Conservation (phyloP, 2,329 filamentous ascomycete genomes). For the Ophiostoma sp. region DNA sequence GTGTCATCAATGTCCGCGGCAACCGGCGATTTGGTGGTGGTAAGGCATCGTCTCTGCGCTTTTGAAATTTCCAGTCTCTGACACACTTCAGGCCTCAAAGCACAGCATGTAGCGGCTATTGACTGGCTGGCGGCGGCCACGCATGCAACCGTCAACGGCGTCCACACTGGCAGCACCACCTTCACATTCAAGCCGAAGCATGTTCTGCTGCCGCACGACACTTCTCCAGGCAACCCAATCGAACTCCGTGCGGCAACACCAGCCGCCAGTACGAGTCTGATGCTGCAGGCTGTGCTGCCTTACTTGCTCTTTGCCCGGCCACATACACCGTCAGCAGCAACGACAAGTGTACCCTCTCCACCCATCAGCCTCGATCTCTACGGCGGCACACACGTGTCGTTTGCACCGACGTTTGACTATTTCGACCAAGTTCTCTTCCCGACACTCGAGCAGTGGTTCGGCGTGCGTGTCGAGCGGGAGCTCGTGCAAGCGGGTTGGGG, state of each 20-base stretch:
- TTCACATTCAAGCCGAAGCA: conserved; percentile 48
- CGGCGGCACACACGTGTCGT: conserved; percentile 61
- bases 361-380: conserved; percentile 53
- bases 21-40: conserved; percentile 48
- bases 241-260: conserved; percentile 44
- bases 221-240: conserved; percentile 35
- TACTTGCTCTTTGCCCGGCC: conserved; percentile 57
- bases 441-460: conserved; percentile 52
- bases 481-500: conserved; percentile 55
- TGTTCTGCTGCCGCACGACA: not conserved
- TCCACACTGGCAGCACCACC: conserved; percentile 52
- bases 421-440: conserved; percentile 62
- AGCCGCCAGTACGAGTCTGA: conserved; percentile 57
- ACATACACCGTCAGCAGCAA: not conserved
- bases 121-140: conserved; percentile 55
- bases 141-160: conserved; percentile 51
- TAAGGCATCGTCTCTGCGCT: conserved; percentile 18
- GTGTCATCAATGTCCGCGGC: conserved; percentile 56
- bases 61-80: not conserved
- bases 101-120: conserved; percentile 60
- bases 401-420: conserved; percentile 62
- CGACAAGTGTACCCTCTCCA: conserved; percentile 32
- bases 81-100: conserved; percentile 53
- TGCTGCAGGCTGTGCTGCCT: conserved; percentile 62
- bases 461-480: conserved; percentile 47